Evolutionary conservation across 2,329 filamentous ascomycete species (phyloP).

Genomic region (Alternaria sp.): DNA sequence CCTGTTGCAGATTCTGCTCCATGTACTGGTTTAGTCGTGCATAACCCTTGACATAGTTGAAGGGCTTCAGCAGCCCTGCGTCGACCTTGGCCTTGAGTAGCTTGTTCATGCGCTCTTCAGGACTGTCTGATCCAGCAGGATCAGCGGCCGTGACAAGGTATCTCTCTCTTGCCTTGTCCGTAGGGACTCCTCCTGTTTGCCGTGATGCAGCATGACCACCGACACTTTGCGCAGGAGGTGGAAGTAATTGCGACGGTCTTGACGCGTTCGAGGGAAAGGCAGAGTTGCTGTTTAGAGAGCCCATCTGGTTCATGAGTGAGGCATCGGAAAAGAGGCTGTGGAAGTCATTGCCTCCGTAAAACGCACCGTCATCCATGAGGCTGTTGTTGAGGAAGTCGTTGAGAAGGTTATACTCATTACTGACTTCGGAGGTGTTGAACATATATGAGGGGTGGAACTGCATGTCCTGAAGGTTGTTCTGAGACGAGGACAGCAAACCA

Average conservation of each 20-base stretch:
- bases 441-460: constrained; percentile 93
- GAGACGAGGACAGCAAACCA: constrained; percentile 74
- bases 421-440: constrained; percentile 92
- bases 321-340: constrained; percentile 66
- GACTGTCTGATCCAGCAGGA: constrained; percentile 80
- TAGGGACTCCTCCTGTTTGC: constrained; percentile 65
- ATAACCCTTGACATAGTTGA: constrained; percentile 98
- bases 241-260: constrained; percentile 52
- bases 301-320: constrained; percentile 56
- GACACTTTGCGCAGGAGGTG: constrained; percentile 52
- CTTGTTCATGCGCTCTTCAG: constrained; percentile 94
- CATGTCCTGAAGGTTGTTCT: constrained; percentile 92
- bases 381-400: constrained; percentile 96
- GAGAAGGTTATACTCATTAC: constrained; percentile 94
- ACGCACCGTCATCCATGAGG: constrained; percentile 72
- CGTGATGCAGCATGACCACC: constrained; percentile 64
- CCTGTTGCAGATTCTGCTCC: constrained; percentile 81
- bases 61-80: constrained; percentile 90
- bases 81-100: constrained; percentile 95
- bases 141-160: constrained; percentile 98
- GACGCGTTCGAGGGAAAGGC: constrained; percentile 52
- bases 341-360: constrained; percentile 52
- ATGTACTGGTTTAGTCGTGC: constrained; percentile 88
- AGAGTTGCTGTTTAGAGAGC: constrained; percentile 43
- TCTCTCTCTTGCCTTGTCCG: constrained; percentile 76